Conservation (phyloP, 192 early-diverging fungal species). For the Podila verticillata region DNA sequence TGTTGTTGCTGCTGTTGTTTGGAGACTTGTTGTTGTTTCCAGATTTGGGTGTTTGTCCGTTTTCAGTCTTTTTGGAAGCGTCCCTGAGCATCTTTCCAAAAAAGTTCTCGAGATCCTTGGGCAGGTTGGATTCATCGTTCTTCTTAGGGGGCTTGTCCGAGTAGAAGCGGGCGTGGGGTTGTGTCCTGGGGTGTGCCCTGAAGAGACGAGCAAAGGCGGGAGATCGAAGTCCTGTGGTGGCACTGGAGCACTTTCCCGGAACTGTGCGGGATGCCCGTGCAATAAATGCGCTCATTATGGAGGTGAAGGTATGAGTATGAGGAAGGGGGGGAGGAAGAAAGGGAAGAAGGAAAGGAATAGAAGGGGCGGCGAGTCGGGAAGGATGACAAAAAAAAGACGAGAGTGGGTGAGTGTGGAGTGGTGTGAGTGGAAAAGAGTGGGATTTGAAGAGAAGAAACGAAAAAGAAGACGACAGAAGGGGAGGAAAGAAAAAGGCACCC, state of each 20-base stretch:
- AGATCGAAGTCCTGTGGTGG: not conserved
- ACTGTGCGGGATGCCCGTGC: not conserved
- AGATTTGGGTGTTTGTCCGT: slow-evolving; percentile 16
- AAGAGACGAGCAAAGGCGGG: not conserved
- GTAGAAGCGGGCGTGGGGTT: slow-evolving; percentile 13
- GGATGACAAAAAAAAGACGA: not conserved
- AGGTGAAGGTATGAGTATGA: not conserved
- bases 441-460: not conserved
- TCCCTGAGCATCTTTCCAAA: slow-evolving; percentile 63
- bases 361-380: not conserved
- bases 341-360: not conserved
- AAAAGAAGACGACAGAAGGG: not conserved
- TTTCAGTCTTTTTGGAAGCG: slow-evolving; percentile 47
- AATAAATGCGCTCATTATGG: not conserved
- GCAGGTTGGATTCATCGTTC: slow-evolving; percentile 49
- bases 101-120: slow-evolving; percentile 82
- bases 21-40: slow-evolving; percentile 18
- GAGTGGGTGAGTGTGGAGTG: not conserved
- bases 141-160: slow-evolving; percentile 30
- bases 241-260: not conserved
- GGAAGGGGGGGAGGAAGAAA: not conserved
- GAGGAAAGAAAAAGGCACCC: not conserved
- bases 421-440: not conserved
- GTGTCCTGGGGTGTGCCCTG: not conserved
- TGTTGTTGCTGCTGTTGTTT: slow-evolving; percentile 19